Evolutionary conservation across 2,329 filamentous ascomycete species (phyloP).

Genomic region (Stachybotrys chartarum): DNA sequence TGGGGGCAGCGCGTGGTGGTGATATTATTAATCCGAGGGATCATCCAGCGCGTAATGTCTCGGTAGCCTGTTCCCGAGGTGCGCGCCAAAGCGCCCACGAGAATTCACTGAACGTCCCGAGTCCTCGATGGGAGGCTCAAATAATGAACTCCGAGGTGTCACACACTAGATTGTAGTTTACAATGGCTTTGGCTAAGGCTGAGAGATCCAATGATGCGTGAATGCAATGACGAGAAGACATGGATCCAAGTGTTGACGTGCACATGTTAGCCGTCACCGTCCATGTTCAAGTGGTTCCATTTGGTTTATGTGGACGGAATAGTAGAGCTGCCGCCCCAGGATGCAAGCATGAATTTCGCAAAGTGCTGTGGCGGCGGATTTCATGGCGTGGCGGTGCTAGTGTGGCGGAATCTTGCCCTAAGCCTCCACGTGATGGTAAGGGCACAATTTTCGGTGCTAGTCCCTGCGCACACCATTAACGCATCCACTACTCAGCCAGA

Average conservation of each 20-base stretch:
- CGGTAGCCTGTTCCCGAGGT: not conserved
- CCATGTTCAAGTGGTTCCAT: too few relatives aligned
- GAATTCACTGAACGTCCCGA: not conserved
- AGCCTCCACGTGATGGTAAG: conserved; percentile 26
- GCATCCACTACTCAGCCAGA: conserved; percentile 27
- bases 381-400: too few relatives aligned
- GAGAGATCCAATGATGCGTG: too few relatives aligned
- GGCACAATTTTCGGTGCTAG: conserved; percentile 26
- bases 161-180: too few relatives aligned
- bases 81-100: not conserved
- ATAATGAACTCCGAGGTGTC: not conserved
- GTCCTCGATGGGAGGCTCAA: not conserved
- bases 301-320: too few relatives aligned
- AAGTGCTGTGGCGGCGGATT: too few relatives aligned
- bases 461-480: conserved; percentile 25
- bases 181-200: too few relatives aligned
- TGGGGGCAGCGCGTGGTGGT: not conserved
- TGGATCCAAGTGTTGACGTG: too few relatives aligned
- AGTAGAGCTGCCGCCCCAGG: too few relatives aligned
- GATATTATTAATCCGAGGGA: not conserved
- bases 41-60: not conserved
- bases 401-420: not conserved
- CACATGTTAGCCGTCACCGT: too few relatives aligned
- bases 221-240: too few relatives aligned
- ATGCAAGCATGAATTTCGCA: too few relatives aligned